A percentile compares a stretch with the other conserved stretches of the same genome.
These are phyloP conservation scores for Pouteria glomerata DNA, from an alignment of 148 eudicot genomes.

Conservation along the genomic window DNA sequence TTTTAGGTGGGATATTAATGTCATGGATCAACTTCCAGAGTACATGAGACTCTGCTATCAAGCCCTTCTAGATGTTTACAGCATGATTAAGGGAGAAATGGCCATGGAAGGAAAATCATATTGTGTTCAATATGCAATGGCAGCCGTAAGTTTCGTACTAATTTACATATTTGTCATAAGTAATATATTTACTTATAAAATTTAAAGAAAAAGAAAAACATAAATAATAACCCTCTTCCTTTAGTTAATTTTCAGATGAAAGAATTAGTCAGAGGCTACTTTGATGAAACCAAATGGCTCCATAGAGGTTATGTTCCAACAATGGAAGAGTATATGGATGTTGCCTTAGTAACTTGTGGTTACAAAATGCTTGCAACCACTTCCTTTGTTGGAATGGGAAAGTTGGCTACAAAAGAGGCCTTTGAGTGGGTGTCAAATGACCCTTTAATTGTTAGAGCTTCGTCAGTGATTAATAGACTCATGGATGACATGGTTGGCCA, in stretches of 20 bases:
- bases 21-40: slow-evolving; percentile 33
- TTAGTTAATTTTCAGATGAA: slow-evolving; percentile 16
- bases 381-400: slow-evolving; percentile 34
- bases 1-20: slow-evolving; percentile 38
- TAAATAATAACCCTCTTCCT: too few relatives aligned
- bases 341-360: not conserved
- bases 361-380: slow-evolving; percentile 5
- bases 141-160: slow-evolving; percentile 18
- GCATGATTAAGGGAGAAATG: slow-evolving; percentile 33
- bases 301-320: slow-evolving; percentile 26
- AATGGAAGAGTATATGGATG: slow-evolving; percentile 37
- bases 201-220: not conserved
- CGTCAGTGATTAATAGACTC: slow-evolving; percentile 22
- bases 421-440: slow-evolving; percentile 35
- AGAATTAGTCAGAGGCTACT: slow-evolving; percentile 16
- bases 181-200: not conserved
- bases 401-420: slow-evolving; percentile 22
- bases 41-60: slow-evolving; percentile 29
- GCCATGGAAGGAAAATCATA: slow-evolving; percentile 25
- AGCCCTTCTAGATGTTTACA: slow-evolving; percentile 24
- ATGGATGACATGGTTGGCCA: slow-evolving; percentile 36
- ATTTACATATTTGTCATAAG: not conserved
- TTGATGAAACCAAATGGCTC: slow-evolving; percentile 39
- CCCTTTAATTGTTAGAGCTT: slow-evolving; percentile 26
- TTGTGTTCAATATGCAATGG: slow-evolving; percentile 19